Percentiles rank a stretch among this genome's conserved stretches.
Evolutionary conservation across 2,329 filamentous ascomycete species (phyloP).

Genomic region (Diaporthe capsici): DNA sequence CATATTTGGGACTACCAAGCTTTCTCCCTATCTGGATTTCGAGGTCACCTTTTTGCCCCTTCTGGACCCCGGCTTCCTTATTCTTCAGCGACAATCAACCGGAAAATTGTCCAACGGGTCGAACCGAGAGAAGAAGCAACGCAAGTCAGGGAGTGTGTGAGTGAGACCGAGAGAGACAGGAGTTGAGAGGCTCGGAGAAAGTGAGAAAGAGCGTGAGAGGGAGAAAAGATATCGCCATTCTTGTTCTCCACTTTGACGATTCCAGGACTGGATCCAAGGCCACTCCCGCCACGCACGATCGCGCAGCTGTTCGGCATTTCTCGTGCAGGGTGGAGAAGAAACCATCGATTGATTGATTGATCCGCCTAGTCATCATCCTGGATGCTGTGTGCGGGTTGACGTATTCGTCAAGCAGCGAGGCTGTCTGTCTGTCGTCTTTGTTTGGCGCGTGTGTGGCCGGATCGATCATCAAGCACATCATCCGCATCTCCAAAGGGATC

Average conservation of each 20-base stretch:
- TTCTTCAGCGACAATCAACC: not conserved
- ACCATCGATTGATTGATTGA: not conserved
- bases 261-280: not conserved
- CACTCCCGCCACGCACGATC: not conserved
- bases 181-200: not conserved
- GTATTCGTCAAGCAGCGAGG: constrained; percentile 16
- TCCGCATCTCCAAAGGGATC: not conserved
- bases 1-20: not conserved
- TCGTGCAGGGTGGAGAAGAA: constrained; percentile 1
- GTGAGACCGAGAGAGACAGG: not conserved
- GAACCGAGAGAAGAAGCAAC: constrained; percentile 12
- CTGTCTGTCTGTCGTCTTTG: constrained; percentile 12
- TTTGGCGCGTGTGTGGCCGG: constrained; percentile 5
- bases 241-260: constrained; percentile 9
- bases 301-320: constrained; percentile 14
- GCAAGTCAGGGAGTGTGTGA: not conserved
- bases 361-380: not conserved
- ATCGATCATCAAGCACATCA: constrained; percentile 23
- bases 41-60: constrained; percentile 20
- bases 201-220: not conserved
- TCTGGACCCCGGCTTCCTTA: constrained; percentile 13
- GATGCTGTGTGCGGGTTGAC: constrained; percentile 1
- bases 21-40: not conserved
- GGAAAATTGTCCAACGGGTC: not conserved
- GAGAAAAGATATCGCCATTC: constrained; percentile 27